phyloP scores from a whole-genome alignment of 2,329 filamentous ascomycete genomes.

The Neodidymelliopsis sp. region DNA sequence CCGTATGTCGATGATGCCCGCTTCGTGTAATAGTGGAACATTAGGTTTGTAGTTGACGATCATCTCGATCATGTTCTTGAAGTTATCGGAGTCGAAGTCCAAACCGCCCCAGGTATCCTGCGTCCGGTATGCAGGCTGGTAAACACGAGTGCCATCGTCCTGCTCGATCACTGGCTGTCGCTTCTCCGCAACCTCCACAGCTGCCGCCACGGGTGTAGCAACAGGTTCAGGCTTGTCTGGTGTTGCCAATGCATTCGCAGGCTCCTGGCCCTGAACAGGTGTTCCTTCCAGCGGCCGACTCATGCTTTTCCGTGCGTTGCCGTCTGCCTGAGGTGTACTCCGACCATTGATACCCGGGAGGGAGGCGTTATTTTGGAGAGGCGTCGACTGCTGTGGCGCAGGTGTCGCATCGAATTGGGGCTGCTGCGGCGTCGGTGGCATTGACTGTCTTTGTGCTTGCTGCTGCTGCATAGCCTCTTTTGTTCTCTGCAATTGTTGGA shows the following conservation, averaged over 20 bases:
- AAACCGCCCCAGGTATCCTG: conserved; percentile 42
- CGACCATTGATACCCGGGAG: conserved; percentile 56
- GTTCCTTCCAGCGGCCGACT: conserved; percentile 49
- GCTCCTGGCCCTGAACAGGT: conserved; percentile 39
- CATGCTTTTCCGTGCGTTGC: conserved; percentile 45
- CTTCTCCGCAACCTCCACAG: conserved; percentile 28
- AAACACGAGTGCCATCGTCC: conserved; percentile 38
- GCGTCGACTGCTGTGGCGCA: conserved; percentile 49
- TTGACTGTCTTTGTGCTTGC: conserved; percentile 36
- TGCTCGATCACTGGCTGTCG: conserved; percentile 38
- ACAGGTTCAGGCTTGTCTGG: conserved; percentile 39
- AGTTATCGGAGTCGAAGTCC: conserved; percentile 60
- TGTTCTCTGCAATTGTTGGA: conserved; percentile 53
- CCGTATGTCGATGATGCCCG: conserved; percentile 89
- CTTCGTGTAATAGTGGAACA: conserved; percentile 75
- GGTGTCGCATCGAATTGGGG: conserved; percentile 41
- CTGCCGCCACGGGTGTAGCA: conserved; percentile 26
- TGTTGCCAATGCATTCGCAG: conserved; percentile 37
- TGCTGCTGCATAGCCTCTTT: conserved; percentile 50
- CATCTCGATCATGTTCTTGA: conserved; percentile 75
- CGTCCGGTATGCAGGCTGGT: conserved; percentile 38
- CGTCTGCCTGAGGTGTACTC: conserved; percentile 55
- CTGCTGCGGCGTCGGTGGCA: conserved; percentile 50
- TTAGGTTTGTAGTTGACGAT: conserved; percentile 75
- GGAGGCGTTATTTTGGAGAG: conserved; percentile 56